Evolutionary conservation across 192 early-diverging fungal genomes (phyloP).

Genomic region (Obelidium mucronatum): DNA sequence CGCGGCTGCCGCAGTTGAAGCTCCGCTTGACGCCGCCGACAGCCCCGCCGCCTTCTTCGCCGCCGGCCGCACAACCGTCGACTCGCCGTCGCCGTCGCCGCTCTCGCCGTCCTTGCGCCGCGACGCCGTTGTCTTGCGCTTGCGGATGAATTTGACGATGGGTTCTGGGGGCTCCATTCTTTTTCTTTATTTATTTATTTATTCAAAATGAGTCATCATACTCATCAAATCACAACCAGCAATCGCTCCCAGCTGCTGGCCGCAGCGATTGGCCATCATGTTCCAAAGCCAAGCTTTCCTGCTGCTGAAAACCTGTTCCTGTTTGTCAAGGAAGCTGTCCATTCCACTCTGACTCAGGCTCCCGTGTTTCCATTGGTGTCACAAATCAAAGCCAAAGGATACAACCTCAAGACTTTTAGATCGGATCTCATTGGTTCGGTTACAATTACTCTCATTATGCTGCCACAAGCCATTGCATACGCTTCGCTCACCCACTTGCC

Average conservation of each 20-base stretch:
- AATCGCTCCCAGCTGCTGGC: no score
- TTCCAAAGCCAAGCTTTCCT: background rate
- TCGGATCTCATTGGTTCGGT: slow-evolving; percentile 44
- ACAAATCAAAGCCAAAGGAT: slow-evolving; percentile 13
- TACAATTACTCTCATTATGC: slow-evolving; percentile 47
- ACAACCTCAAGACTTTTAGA: background rate
- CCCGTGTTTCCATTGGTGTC: slow-evolving; percentile 6
- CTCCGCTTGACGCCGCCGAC: background rate
- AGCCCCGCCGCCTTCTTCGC: slow-evolving; percentile 6
- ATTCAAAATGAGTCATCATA: no score
- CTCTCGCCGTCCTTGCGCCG: background rate
- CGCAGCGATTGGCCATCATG: background rate
- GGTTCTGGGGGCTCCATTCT: background rate
- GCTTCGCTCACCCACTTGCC: slow-evolving; percentile 43
- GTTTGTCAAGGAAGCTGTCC: background rate
- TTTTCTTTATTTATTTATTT: background rate
- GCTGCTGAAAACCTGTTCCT: background rate
- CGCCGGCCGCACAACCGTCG: background rate
- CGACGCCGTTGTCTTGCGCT: slow-evolving; percentile 9
- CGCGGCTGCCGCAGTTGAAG: background rate
- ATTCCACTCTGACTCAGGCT: background rate
- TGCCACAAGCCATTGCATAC: slow-evolving; percentile 54
- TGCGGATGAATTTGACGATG: slow-evolving; percentile 31
- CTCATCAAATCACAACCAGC: no score
- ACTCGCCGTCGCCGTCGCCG: background rate